Base-by-base conservation (phyloP, 495 filamentous ascomycete species). In the Podospora didyma region DNA sequence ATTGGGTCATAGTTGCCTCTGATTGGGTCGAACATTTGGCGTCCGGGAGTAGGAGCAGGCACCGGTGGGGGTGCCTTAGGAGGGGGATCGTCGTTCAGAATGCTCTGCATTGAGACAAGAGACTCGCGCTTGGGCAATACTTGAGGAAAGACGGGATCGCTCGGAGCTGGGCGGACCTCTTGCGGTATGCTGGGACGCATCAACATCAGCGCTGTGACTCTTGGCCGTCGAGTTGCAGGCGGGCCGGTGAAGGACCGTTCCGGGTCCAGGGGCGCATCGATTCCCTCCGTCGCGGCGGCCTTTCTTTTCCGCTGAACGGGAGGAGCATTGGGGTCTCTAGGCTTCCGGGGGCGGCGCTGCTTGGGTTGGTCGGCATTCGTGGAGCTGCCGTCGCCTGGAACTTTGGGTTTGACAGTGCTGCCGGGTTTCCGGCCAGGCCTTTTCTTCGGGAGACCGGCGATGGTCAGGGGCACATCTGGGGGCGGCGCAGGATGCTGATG, bases 1-100 rank as follows among this genome's bases (percentile, higher is more conserved):
- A 82, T 74, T 22, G 79, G 67, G 69, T 87, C 83, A 62, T 86
- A 84, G 53, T 85, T 81, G 57, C 80, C 88, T 45, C 92, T 82
- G 63, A 96, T 87, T 1, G 92, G 92, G 70, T 96, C 92, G 65
- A 90, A 96, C 60, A 87, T 88, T 61, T 89, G 89, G 45, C 90
- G 86, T 62, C 26, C 26, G 26, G 26, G 26, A 4, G 26, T 31
- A 9, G 26, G 26, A 31, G 26, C 26, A 9, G 26, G 26, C 9
- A 9, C 53, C 20, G 64, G 77, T 57, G 68, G 77, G 57, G 56
- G 62, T 28, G 67, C 67, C 21, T 66, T 69, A 7, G 74, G 73
- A 48, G 71, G 69, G 1, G 74, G 73, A 9, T 79, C 75, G n/a
- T 72, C 71, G 57, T 78, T 79, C 7, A 79, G 63, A n/a, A 79